Conservation (phyloP, 352 stramenopile species). For the Phytophthora pinifolia region DNA sequence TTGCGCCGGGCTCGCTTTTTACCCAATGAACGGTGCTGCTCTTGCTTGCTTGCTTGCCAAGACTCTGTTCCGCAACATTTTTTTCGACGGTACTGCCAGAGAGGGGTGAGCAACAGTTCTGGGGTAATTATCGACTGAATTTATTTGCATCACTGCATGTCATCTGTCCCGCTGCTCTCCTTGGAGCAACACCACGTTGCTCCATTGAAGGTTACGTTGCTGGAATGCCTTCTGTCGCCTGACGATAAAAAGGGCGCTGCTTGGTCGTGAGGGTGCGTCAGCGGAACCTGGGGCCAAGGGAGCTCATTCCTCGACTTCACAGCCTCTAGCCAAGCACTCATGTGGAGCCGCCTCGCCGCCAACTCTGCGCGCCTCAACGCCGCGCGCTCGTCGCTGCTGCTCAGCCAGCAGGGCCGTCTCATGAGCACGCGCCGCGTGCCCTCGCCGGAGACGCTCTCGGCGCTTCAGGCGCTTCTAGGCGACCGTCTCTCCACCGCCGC, state of each 20-base stretch:
- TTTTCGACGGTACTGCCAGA: conserved; percentile 6
- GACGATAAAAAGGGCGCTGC: conserved; percentile 4
- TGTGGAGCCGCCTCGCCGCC: conserved; percentile 36
- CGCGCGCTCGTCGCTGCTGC: conserved; percentile 16
- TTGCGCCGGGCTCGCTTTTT: neutral
- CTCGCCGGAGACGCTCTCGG: conserved; percentile 37
- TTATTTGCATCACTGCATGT: too few relatives aligned
- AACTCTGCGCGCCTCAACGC: conserved; percentile 19
- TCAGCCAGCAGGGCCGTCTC: conserved; percentile 19
- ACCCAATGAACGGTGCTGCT: conserved; percentile 10
- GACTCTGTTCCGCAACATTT: too few relatives aligned
- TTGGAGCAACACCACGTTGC: conserved; percentile 5
- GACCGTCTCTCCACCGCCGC: conserved; percentile 71
- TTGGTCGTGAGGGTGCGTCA: conserved; percentile 15
- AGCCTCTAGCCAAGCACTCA: conserved; percentile 13
- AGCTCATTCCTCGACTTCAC: conserved; percentile 33
- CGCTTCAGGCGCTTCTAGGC: conserved; percentile 58
- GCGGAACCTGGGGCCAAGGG: neutral
- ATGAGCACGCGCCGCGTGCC: conserved; percentile 32
- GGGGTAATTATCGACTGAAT: too few relatives aligned
- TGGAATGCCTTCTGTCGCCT: conserved; percentile 7
- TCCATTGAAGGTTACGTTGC: neutral
- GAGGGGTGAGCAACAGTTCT: neutral
- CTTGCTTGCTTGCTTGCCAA: conserved; percentile 3
- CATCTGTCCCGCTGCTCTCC: too few relatives aligned